These are phyloP conservation scores for Naematelia aurantialba DNA, from an alignment of 768 basidiomycete species.

Conservation along the genomic window DNA sequence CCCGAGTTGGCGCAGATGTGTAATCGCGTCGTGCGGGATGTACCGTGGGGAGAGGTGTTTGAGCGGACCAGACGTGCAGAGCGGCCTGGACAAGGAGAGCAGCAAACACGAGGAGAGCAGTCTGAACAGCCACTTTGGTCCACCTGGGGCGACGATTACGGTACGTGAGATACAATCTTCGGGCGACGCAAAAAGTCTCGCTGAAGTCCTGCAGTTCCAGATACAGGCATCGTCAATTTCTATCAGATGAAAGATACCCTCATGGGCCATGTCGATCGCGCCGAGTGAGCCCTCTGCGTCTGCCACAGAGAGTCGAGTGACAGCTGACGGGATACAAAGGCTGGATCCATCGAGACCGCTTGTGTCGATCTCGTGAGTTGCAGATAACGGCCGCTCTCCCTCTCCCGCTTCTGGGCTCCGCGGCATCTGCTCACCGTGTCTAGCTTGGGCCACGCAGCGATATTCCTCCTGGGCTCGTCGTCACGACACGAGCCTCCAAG, in stretches of 20 bases:
- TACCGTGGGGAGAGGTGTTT: constrained; percentile 70
- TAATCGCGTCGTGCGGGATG: constrained; percentile 58
- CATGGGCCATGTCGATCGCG: constrained; percentile 96
- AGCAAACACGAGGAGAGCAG: too few species aligned
- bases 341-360: constrained; percentile 86
- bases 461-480: constrained; percentile 83
- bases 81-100: too few species aligned
- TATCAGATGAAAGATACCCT: constrained; percentile 87
- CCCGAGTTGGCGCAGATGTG: constrained; percentile 60
- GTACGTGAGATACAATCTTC: constrained; percentile 52
- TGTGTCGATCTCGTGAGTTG: constrained; percentile 82
- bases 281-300: constrained; percentile 56
- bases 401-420: neutral
- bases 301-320: neutral
- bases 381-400: neutral
- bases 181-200: neutral
- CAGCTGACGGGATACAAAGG: constrained; percentile 17
- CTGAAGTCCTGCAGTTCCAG: constrained; percentile 63
- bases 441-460: constrained; percentile 80
- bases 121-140: constrained; percentile 59
- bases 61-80: constrained; percentile 23
- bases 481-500: constrained; percentile 73
- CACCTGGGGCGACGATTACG: constrained; percentile 73
- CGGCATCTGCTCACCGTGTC: neutral
- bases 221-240: constrained; percentile 95